Conservation (phyloP, 805 yeast genomes). For the Grigorovia transvaalensis region DNA sequence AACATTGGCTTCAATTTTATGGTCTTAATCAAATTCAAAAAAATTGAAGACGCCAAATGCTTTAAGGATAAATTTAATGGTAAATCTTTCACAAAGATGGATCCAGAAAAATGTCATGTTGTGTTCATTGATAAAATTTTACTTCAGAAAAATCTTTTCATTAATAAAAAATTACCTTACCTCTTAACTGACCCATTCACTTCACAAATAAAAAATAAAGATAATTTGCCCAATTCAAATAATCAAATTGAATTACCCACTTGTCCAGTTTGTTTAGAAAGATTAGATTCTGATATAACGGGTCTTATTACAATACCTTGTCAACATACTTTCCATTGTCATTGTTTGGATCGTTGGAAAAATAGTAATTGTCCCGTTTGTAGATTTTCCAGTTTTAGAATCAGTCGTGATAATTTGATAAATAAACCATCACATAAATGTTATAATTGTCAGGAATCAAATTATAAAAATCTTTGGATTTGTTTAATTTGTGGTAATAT, state of each 20-base stretch:
- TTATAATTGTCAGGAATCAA: slow-evolving; percentile 38
- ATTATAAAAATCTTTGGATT: slow-evolving; percentile 65
- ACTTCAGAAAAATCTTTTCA: slow-evolving; percentile 28
- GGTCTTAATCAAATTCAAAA: slow-evolving; percentile 66
- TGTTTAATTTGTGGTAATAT: slow-evolving; percentile 83
- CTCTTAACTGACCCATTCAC: slow-evolving; percentile 68
- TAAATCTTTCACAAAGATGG: slow-evolving; percentile 71
- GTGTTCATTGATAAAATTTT: slow-evolving; percentile 55
- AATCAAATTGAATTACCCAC: slow-evolving; percentile 61
- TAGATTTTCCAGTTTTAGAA: slow-evolving; percentile 50
- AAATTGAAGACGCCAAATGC: slow-evolving; percentile 42
- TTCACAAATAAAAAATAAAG: slow-evolving; percentile 9
- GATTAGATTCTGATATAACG: slow-evolving; percentile 71
- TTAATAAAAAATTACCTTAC: slow-evolving; percentile 41
- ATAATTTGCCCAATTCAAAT: slow-evolving; percentile 10
- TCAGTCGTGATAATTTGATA: slow-evolving; percentile 19
- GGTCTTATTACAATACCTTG: slow-evolving; percentile 84
- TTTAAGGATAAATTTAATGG: slow-evolving; percentile 66
- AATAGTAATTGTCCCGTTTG: slow-evolving; percentile 90
- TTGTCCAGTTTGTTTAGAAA: slow-evolving; percentile 85
- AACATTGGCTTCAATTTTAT: slow-evolving; percentile 49
- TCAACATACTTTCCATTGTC: slow-evolving; percentile 88
- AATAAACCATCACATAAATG: slow-evolving; percentile 34
- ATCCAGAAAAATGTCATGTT: slow-evolving; percentile 76
- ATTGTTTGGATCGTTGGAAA: slow-evolving; percentile 77